These are phyloP conservation scores for Begonia peltatifolia DNA, from an alignment of 306 rosid species.

Conservation along the genomic window DNA sequence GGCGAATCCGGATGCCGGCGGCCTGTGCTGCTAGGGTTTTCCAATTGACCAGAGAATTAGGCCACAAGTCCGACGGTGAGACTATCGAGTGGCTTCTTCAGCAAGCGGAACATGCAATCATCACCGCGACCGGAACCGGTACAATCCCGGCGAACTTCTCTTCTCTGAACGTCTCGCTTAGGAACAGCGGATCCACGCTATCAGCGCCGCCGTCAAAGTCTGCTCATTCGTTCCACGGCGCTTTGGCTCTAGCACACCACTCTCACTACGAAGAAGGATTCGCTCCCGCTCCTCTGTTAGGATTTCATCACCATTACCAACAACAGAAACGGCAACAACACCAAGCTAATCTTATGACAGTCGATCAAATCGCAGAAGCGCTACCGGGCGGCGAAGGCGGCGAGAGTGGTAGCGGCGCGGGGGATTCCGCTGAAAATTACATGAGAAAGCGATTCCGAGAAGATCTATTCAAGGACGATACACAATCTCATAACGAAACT, in stretches of 20 bases:
- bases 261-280: slow-evolving; percentile 58
- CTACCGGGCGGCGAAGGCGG: slow-evolving; percentile 29
- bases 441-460: slow-evolving; percentile 78
- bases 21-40: slow-evolving; percentile 89
- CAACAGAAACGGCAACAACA: slow-evolving; percentile 25
- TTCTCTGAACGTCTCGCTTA: slow-evolving; percentile 53
- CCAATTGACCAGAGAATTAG: slow-evolving; percentile 71
- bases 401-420: slow-evolving; percentile 22
- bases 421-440: slow-evolving; percentile 44
- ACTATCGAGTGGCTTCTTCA: slow-evolving; percentile 90
- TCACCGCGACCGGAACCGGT: slow-evolving; percentile 79
- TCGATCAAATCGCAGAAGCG: slow-evolving; percentile 56
- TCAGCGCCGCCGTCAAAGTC: slow-evolving; percentile 63
- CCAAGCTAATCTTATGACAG: slow-evolving; percentile 31
- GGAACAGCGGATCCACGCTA: slow-evolving; percentile 60
- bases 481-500: slow-evolving; percentile 25
- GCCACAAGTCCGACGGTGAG: slow-evolving; percentile 88
- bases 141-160: slow-evolving; percentile 90
- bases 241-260: slow-evolving; percentile 56
- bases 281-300: slow-evolving; percentile 45
- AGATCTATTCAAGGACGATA: slow-evolving; percentile 72
- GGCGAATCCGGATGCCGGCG: slow-evolving; percentile 93
- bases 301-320: slow-evolving; percentile 45
- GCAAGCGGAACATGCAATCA: slow-evolving; percentile 81
- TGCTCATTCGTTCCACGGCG: slow-evolving; percentile 49